Evolutionary conservation across 148 eudicot species (phyloP), one percentile per base, ranked within the genome.

Genomic region (Pouteria glomerata): DNA sequence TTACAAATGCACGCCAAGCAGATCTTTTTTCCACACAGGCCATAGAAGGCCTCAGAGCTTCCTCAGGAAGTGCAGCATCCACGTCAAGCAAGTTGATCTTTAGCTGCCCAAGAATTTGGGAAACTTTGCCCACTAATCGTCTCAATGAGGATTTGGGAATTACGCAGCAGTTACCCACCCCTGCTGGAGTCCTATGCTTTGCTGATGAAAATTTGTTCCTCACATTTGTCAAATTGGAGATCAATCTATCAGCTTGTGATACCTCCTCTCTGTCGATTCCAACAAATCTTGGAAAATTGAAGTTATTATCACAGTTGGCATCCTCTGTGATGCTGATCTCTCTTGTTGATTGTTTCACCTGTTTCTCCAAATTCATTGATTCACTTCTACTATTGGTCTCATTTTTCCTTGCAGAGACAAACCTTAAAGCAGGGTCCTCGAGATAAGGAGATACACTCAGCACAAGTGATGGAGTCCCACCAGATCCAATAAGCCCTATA

Each of bases 71-170:
- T 26, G 89, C 86, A 71, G 82, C 81, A 45, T 83, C 86, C 74
- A 83, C 81, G 68, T 86, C 89, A 39, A 86, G 89, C 77, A 86
- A 74, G 61, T 69, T 83, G 50, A 83, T 79, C 70, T 83, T 83
- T 10, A 86, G 87, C 68, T 69, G 73, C 44, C 79, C 39, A 19
- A 86, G 53, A 75, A 86, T 73, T 34, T 71, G 80, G 72, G 66
- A 68, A 57, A 66, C 79, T 69, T 77, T 59, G n/a, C 85, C 86
- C 1, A 34, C 79, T 63, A 83, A 63, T 39, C 82, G 81, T 61
- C 72, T 72, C 58, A 64, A 59, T 12, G 88, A 79, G 60, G 81
- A 72, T 70, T 79, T 85, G 45, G 71, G 78, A 48, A 75, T 67
- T 18, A 77, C 42, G 21, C 68, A 72, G 52, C 78, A 18, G 66